These are phyloP conservation scores for Leptographium lundbergii DNA, from an alignment of 2,329 filamentous ascomycete genomes.

Conservation along the genomic window DNA sequence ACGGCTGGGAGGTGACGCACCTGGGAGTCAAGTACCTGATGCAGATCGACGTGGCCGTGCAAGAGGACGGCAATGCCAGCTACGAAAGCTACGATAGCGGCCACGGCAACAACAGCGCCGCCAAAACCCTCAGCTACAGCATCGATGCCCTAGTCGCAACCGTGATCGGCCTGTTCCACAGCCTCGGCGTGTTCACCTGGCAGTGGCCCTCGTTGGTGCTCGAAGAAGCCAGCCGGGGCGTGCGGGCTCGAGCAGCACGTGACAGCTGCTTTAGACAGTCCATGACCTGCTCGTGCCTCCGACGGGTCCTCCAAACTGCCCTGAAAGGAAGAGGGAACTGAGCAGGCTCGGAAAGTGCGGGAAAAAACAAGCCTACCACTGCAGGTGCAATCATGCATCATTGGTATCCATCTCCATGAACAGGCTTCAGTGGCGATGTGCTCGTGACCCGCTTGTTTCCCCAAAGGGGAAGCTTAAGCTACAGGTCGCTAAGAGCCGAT, in stretches of 20 bases:
- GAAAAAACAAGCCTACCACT: too few relatives aligned
- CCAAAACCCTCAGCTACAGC: background rate
- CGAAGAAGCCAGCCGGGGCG: background rate
- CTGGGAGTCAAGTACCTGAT: constrained; percentile 6
- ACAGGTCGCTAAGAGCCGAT: background rate
- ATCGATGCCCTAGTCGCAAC: constrained; percentile 1
- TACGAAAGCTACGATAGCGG: background rate
- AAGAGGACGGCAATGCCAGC: background rate
- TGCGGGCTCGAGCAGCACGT: background rate
- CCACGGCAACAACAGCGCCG: background rate
- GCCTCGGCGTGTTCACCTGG: constrained; percentile 7
- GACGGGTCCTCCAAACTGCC: background rate
- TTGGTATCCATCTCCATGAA: too few relatives aligned
- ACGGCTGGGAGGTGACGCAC: constrained; percentile 18
- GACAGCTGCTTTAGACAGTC: background rate
- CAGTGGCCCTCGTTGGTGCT: constrained; percentile 5
- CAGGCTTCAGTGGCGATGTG: too few relatives aligned
- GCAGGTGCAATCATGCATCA: too few relatives aligned
- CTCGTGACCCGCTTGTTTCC: too few relatives aligned
- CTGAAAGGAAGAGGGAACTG: background rate
- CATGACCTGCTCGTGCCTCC: background rate
- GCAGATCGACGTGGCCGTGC: background rate
- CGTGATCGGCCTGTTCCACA: constrained; percentile 5
- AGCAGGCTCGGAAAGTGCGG: background rate
- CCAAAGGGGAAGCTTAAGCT: too few relatives aligned